phyloP scores from a whole-genome alignment of 2,329 filamentous ascomycete genomes.

The Colletotrichum tropicicola region DNA sequence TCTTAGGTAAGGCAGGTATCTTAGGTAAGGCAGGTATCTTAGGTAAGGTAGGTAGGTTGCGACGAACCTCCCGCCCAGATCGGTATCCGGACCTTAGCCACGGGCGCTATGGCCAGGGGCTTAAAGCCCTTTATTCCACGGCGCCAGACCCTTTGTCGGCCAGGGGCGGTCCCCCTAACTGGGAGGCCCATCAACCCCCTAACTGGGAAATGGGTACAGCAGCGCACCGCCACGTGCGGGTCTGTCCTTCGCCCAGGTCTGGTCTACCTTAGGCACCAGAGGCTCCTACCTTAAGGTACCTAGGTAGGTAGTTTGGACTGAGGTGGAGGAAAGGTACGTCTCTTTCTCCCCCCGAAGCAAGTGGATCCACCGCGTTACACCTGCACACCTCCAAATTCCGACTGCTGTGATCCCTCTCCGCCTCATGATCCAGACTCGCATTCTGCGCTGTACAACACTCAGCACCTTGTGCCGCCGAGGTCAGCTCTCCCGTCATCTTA shows the following conservation, averaged over 20 bases:
- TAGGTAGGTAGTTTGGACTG: too few species aligned
- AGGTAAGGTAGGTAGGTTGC: too few species aligned
- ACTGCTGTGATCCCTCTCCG: neutral
- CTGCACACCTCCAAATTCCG: neutral
- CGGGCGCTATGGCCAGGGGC: constrained; percentile 17
- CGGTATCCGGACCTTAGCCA: constrained; percentile 6
- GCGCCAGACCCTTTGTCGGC: too few species aligned
- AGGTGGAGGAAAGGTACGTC: neutral
- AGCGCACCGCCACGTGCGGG: constrained; percentile 27
- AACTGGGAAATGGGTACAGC: neutral
- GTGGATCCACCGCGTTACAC: neutral
- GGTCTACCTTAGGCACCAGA: constrained; percentile 9
- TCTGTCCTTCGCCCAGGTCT: constrained; percentile 12
- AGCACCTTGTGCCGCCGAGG: neutral
- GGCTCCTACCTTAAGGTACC: too few species aligned
- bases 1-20: too few species aligned
- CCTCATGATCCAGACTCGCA: constrained; percentile 10
- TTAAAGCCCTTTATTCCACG: neutral
- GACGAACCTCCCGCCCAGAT: constrained; percentile 2
- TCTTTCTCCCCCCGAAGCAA: neutral
- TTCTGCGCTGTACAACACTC: neutral
- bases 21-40: too few species aligned
- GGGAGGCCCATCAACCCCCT: neutral
- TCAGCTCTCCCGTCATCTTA: neutral
- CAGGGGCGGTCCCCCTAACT: neutral